These are phyloP conservation scores for Clathrospora elynae DNA, from an alignment of 2,329 filamentous ascomycete species.

Conservation along the genomic window DNA sequence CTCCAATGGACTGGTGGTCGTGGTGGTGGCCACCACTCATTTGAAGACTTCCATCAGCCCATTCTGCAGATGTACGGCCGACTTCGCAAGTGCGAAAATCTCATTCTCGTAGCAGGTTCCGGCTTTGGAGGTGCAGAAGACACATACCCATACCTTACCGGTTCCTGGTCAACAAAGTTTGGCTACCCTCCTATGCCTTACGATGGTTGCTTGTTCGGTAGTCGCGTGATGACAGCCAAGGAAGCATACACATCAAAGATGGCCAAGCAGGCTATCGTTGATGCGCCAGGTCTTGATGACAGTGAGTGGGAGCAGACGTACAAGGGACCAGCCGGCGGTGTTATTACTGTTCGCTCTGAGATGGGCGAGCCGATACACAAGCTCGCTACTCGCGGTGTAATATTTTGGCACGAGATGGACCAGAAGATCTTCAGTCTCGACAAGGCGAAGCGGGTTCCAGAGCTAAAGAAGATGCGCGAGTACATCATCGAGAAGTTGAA, in stretches of 20 bases:
- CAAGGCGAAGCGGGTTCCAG: slow-evolving; percentile 67
- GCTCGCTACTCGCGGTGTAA: slow-evolving; percentile 91
- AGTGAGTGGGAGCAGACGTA: slow-evolving; percentile 55
- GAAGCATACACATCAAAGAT: slow-evolving; percentile 53
- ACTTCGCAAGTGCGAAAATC: slow-evolving; percentile 53
- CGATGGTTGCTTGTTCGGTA: slow-evolving; percentile 55
- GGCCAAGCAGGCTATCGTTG: slow-evolving; percentile 54
- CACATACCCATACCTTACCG: slow-evolving; percentile 55
- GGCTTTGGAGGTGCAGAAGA: slow-evolving; percentile 56
- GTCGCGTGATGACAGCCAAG: slow-evolving; percentile 56
- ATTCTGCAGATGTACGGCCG: slow-evolving; percentile 54
- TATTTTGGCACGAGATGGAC: slow-evolving; percentile 99
- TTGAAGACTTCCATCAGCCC: slow-evolving; percentile 57
- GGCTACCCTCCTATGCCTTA: slow-evolving; percentile 56
- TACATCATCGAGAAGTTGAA: slow-evolving; percentile 56
- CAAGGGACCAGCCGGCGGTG: slow-evolving; percentile 79
- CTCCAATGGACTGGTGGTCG: slow-evolving; percentile 59
- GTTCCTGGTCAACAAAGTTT: slow-evolving; percentile 52
- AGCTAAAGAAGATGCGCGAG: slow-evolving; percentile 52
- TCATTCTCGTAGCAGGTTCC: slow-evolving; percentile 55
- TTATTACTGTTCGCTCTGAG: slow-evolving; percentile 95
- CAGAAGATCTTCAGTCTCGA: slow-evolving; percentile 96
- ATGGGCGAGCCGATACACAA: slow-evolving; percentile 99
- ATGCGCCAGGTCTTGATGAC: slow-evolving; percentile 51
- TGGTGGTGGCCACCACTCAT: slow-evolving; percentile 57